Evolutionary conservation across 2,329 filamentous ascomycete species (phyloP).

Genomic region (Catunica adiposa): DNA sequence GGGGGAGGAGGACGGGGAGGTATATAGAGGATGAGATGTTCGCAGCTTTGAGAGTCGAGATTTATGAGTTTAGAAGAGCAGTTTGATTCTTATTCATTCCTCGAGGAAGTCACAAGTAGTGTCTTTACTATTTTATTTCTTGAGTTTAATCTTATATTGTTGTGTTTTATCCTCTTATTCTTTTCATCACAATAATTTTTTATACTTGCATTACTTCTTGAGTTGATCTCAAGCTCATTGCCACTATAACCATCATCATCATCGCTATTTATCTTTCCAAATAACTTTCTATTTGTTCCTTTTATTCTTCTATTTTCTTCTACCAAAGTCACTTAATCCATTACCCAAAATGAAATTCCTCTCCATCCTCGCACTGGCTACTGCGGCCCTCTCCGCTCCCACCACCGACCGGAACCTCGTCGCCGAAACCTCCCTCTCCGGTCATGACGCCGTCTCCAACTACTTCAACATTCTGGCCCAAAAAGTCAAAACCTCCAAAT

Average conservation of each 20-base stretch:
- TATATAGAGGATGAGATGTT: neutral
- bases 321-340: neutral
- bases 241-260: neutral
- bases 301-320: neutral
- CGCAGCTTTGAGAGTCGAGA: neutral
- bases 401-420: constrained; percentile 27
- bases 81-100: neutral
- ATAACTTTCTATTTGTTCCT: neutral
- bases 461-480: constrained; percentile 45
- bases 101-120: neutral
- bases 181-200: neutral
- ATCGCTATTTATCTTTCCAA: neutral
- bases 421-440: constrained; percentile 24
- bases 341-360: constrained; percentile 17
- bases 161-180: neutral
- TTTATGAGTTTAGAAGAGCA: neutral
- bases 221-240: neutral
- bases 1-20: too few species aligned
- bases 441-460: constrained; percentile 33
- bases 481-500: constrained; percentile 35
- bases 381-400: constrained; percentile 24
- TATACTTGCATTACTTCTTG: neutral
- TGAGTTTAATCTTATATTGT: constrained; percentile 3
- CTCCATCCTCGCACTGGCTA: constrained; percentile 25
- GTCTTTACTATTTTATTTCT: neutral